Evolutionary conservation across 371 early-diverging fungal species (phyloP), one percentile per base, ranked within the genome.

Genomic region (Mucor plumbeus): DNA sequence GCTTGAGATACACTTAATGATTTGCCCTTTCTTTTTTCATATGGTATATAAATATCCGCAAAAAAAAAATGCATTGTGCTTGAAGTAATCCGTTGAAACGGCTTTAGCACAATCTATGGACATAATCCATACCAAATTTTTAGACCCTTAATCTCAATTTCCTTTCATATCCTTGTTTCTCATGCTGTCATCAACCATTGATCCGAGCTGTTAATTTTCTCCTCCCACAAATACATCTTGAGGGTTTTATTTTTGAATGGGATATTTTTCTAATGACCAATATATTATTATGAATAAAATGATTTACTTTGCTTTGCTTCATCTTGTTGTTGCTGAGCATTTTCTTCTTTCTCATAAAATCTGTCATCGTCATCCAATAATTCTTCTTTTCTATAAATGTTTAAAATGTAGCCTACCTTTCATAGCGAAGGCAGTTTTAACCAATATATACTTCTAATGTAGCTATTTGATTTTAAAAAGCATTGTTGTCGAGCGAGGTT

Each of bases 401-500:
- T 94, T 35, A 98, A 80, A 64, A 98, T 91, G 7, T 39, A 98
- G 76, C 97, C 97, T 97, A 67, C 96, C 95, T 33, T n/a, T n/a
- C n/a, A n/a, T n/a, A n/a, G n/a, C n/a, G n/a, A n/a, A n/a, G n/a
- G n/a, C n/a, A n/a, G n/a, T n/a, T n/a, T n/a, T n/a, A n/a, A n/a
- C n/a, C n/a, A n/a, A n/a, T n/a, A n/a, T n/a, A n/a, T n/a, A n/a
- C n/a, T n/a, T n/a, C n/a, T n/a, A n/a, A n/a, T n/a, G n/a, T n/a
- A n/a, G n/a, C n/a, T n/a, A n/a, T n/a, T n/a, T n/a, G n/a, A n/a
- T n/a, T n/a, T n/a, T n/a, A n/a, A n/a, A n/a, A n/a, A n/a, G n/a
- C n/a, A n/a, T n/a, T n/a, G n/a, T n/a, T n/a, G n/a, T n/a, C n/a
- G n/a, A n/a, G n/a, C n/a, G n/a, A n/a, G n/a, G n/a, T n/a, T n/a